phyloP scores from a whole-genome alignment of 495 filamentous ascomycete genomes.

The Corynascus novoguineensis region DNA sequence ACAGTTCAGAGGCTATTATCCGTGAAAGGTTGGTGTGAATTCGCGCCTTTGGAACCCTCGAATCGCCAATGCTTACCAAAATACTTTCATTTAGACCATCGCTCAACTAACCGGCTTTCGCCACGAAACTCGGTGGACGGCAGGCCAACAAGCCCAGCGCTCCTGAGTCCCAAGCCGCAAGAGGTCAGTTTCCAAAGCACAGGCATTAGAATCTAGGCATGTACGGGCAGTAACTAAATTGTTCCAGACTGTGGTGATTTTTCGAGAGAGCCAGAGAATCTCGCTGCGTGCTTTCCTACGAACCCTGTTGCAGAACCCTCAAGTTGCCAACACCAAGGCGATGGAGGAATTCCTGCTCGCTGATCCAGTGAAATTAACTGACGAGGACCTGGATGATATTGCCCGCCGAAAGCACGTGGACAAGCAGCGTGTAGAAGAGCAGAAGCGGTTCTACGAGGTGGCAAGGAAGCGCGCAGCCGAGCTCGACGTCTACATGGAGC shows the following conservation, averaged over 20 bases:
- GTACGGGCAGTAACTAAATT: constrained; percentile 1
- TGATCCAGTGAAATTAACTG: constrained; percentile 61
- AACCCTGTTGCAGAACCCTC: constrained; percentile 73
- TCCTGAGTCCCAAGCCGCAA: constrained; percentile 16
- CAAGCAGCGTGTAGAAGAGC: constrained; percentile 81
- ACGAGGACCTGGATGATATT: constrained; percentile 80
- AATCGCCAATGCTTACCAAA: background rate
- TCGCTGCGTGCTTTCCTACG: constrained; percentile 87
- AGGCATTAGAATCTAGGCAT: background rate
- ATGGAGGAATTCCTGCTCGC: constrained; percentile 75
- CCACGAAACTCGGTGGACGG: constrained; percentile 38
- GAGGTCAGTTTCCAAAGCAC: constrained; percentile 15
- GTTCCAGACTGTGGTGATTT: constrained; percentile 53
- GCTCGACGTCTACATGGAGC: constrained; percentile 95
- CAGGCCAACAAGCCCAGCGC: constrained; percentile 20
- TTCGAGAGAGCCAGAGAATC: constrained; percentile 85
- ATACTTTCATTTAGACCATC: constrained; percentile 24
- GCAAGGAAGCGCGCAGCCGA: constrained; percentile 84
- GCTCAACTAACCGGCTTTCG: constrained; percentile 31
- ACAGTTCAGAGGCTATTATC: constrained; percentile 38
- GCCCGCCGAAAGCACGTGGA: constrained; percentile 74
- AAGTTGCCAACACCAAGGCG: constrained; percentile 72
- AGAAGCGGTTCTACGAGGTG: constrained; percentile 91
- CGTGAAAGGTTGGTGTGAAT: constrained; percentile 36
- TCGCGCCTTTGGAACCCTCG: too few relatives aligned